Percentiles rank a stretch among this genome's conserved stretches.
phyloP scores from a whole-genome alignment of 768 basidiomycete genomes.

The Daedaleopsis nitida region DNA sequence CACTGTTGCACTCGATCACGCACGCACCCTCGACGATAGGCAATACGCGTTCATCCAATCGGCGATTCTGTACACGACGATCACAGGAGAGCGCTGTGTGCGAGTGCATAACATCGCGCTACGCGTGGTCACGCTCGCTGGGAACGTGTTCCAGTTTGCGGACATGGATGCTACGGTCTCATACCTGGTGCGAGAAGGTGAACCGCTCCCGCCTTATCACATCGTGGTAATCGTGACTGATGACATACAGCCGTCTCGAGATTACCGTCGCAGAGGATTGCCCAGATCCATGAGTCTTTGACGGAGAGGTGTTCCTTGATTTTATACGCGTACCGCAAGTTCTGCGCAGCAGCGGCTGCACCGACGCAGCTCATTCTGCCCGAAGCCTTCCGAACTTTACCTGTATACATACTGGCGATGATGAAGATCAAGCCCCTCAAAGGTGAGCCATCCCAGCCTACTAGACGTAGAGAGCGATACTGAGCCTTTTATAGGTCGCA shows the following conservation, averaged over 20 bases:
- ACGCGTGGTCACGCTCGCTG: conserved; percentile 80
- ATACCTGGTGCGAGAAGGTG: conserved; percentile 78
- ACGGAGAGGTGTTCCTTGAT: conserved; percentile 83
- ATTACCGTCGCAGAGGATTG: conserved; percentile 59
- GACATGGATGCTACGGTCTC: conserved; percentile 86
- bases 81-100: conserved; percentile 77
- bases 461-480: neutral
- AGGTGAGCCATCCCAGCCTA: conserved; percentile 46
- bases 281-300: conserved; percentile 80
- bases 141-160: conserved; percentile 87
- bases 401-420: conserved; percentile 78
- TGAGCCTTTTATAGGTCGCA: conserved; percentile 56
- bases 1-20: conserved; percentile 73
- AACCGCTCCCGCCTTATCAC: conserved; percentile 25
- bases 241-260: conserved; percentile 62
- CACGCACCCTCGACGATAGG: conserved; percentile 65
- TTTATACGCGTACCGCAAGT: conserved; percentile 82
- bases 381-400: conserved; percentile 87
- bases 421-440: conserved; percentile 93
- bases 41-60: conserved; percentile 81
- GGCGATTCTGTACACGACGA: conserved; percentile 84
- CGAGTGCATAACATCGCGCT: conserved; percentile 85
- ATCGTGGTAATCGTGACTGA: neutral
- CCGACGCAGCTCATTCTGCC: conserved; percentile 89
- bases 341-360: conserved; percentile 81